These are phyloP conservation scores for Epichloe brachyelytri DNA, from an alignment of 2,329 filamentous ascomycete species.

Conservation along the genomic window DNA sequence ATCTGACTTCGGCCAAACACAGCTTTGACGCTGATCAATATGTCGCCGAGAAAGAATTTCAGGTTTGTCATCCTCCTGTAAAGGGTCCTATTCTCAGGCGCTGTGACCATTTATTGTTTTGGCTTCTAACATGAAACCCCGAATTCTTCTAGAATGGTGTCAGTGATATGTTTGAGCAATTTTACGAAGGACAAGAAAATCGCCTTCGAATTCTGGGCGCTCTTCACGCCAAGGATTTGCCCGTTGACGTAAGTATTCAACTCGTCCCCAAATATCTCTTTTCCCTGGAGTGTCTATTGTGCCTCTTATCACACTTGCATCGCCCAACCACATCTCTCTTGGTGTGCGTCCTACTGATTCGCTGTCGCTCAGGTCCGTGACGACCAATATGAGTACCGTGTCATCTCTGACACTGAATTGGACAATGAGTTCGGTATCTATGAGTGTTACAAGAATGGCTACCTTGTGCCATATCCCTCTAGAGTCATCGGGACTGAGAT, in stretches of 20 bases:
- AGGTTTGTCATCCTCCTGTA: constrained; percentile 22
- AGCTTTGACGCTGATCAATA: constrained; percentile 21
- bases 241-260: constrained; percentile 33
- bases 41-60: constrained; percentile 21
- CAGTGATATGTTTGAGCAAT: constrained; percentile 26
- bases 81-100: not conserved
- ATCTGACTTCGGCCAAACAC: constrained; percentile 26
- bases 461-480: constrained; percentile 32
- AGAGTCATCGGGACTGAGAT: constrained; percentile 29
- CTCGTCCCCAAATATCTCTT: not conserved
- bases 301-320: not conserved
- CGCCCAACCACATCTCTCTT: not conserved
- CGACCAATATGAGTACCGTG: constrained; percentile 31
- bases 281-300: constrained; percentile 1
- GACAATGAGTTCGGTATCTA: constrained; percentile 31
- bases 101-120: not conserved
- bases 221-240: constrained; percentile 30
- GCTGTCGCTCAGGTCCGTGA: constrained; percentile 23
- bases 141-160: constrained; percentile 20
- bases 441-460: constrained; percentile 26
- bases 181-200: constrained; percentile 32
- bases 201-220: constrained; percentile 32
- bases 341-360: constrained; percentile 7
- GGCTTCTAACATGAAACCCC: not conserved
- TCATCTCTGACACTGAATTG: constrained; percentile 30